phyloP scores from a whole-genome alignment of 1,284 basidiomycete species.

The Moesziomyces aphidis region DNA sequence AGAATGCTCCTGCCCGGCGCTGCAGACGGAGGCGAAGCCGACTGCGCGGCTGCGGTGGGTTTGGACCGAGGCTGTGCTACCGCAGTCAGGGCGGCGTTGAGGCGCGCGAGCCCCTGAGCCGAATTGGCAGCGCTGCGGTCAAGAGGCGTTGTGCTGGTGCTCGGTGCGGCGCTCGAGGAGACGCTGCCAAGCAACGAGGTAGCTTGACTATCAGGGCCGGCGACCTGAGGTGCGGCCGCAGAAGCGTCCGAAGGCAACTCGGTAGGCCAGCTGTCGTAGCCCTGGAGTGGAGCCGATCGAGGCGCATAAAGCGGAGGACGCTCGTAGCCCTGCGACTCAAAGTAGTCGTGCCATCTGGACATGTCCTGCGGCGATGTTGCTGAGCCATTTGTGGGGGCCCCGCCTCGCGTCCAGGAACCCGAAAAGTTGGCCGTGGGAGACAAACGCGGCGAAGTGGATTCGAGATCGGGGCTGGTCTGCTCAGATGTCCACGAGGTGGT shows the following conservation, averaged over 20 bases:
- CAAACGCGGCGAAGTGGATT: conserved; percentile 3
- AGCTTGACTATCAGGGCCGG: background rate
- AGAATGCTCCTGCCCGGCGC: conserved; percentile 32
- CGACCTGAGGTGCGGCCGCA: background rate
- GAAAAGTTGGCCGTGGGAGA: conserved; percentile 15
- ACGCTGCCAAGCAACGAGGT: conserved; percentile 5
- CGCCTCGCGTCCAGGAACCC: conserved; percentile 6
- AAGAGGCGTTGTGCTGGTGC: conserved; percentile 5
- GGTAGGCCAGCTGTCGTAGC: conserved; percentile 43
- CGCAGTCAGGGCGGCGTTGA: background rate
- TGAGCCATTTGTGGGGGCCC: background rate
- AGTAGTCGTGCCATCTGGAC: conserved; percentile 34
- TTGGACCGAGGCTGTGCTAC: conserved; percentile 2
- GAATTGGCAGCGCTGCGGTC: conserved; percentile 26
- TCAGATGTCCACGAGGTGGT: conserved; percentile 25
- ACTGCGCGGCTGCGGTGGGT: background rate
- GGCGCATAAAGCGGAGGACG: conserved; percentile 42
- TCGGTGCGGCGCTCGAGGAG: conserved; percentile 12
- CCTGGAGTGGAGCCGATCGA: conserved; percentile 39
- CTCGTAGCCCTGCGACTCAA: conserved; percentile 36
- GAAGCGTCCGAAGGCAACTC: conserved; percentile 6
- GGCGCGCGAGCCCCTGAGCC: background rate
- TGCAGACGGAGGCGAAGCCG: conserved; percentile 1
- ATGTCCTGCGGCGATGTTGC: conserved; percentile 29
- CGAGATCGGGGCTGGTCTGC: conserved; percentile 21